A percentile compares a stretch with the other conserved stretches of the same genome.
These are phyloP conservation scores for Flaveria robusta DNA, from an alignment of 129 eudicot species.

Conservation along the genomic window DNA sequence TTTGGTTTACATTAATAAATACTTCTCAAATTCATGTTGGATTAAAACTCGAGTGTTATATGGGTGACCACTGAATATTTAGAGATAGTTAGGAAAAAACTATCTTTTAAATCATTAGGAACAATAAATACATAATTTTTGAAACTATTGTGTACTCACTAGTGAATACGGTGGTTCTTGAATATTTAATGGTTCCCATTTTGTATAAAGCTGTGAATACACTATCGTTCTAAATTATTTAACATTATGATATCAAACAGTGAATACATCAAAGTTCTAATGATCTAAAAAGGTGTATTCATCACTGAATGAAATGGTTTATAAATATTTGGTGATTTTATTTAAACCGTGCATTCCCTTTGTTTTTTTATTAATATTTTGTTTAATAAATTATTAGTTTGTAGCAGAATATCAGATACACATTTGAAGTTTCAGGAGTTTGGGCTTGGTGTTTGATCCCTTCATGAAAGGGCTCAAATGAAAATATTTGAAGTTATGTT, in stretches of 20 bases:
- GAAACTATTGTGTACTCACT: neutral
- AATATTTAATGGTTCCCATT: neutral
- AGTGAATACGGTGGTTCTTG: neutral
- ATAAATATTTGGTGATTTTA: neutral
- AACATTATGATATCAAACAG: too few relatives aligned
- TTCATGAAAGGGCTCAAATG: neutral
- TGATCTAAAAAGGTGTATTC: neutral
- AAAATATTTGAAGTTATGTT: constrained; percentile 2
- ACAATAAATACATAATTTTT: too few relatives aligned
- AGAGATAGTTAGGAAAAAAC: neutral
- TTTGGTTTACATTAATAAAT: neutral
- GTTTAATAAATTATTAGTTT: neutral
- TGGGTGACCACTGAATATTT: neutral
- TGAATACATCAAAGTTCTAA: neutral
- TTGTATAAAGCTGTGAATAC: neutral
- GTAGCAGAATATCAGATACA: neutral
- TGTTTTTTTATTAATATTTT: neutral
- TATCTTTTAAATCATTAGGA: neutral
- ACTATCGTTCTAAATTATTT: too few relatives aligned
- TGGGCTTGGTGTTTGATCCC: neutral
- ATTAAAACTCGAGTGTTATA: neutral
- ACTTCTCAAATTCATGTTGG: neutral
- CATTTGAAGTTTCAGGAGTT: neutral
- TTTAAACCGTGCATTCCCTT: neutral
- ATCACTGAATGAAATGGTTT: neutral